Percentiles rank a stretch among this genome's conserved stretches.
Conservation (phyloP, 129 eudicot species). For the Gnaphalium uliginosum region DNA sequence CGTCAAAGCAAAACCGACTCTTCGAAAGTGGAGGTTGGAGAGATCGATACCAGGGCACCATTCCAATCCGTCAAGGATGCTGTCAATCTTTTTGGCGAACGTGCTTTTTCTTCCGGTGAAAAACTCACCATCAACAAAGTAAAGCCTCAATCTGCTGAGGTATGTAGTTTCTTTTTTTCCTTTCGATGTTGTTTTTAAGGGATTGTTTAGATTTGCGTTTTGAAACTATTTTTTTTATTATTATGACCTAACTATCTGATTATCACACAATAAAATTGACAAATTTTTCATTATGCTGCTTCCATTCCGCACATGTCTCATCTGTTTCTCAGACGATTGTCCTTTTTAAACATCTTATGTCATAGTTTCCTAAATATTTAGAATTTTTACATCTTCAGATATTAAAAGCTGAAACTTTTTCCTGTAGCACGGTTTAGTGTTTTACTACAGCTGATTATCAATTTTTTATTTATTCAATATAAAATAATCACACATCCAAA, state of each 20-base stretch:
- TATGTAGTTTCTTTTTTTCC: constrained; percentile 18
- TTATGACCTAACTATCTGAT: no score
- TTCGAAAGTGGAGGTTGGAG: constrained; percentile 78
- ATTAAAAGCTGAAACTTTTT: background rate
- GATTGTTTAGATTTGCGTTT: background rate
- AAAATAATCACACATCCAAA: background rate
- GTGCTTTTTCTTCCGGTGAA: constrained; percentile 80
- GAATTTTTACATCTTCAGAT: background rate
- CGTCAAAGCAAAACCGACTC: constrained; percentile 59
- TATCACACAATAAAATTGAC: background rate
- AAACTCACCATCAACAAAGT: constrained; percentile 62
- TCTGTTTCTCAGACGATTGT: background rate
- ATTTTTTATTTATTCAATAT: background rate
- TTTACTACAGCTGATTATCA: background rate
- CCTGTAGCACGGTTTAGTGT: background rate
- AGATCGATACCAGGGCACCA: constrained; percentile 94
- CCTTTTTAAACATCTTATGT: background rate
- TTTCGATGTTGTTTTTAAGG: background rate
- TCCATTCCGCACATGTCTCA: background rate
- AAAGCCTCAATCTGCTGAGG: constrained; percentile 85
- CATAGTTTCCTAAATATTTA: background rate
- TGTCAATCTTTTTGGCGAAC: constrained; percentile 88
- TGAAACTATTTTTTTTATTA: background rate
- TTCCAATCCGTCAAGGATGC: constrained; percentile 99
- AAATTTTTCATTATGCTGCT: background rate